Base-by-base conservation (phyloP, 2,329 filamentous ascomycete species). In the Trichoderma afroharzianum region DNA sequence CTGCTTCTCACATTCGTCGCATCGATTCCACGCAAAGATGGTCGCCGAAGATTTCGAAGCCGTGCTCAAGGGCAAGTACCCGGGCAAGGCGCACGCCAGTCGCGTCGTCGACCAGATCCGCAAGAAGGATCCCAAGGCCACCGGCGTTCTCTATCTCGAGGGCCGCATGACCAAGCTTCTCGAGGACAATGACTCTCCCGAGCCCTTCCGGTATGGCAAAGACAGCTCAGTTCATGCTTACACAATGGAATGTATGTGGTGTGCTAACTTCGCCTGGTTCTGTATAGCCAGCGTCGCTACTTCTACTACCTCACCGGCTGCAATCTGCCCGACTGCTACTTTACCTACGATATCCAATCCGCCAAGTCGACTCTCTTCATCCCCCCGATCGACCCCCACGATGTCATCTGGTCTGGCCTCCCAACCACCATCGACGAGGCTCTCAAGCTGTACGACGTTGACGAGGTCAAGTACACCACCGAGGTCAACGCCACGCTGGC, bases 291-390 rank as follows among this genome's bases (percentile, higher is more conserved):
- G 83, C 93, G 95, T 74, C 91, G 96, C 70, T 93, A 90, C 81
- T 99, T 99, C 84, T 98, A 93, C 88, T 99, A 99, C 82, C 86
- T 98, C 58, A 95, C 93, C 28, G 96, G 96, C 76, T 97, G 85
- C 79, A 87, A 90, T 73, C 86, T 97, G 33, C 88, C 95, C 72
- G 94, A 98, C 81, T 92, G 92, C 77, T 91, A 91, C 79, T 88
- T 94, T 72, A 88, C 91, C 71, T 97, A 98, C 84, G 91, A 97
- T 75, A 91, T 97, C 71, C 85, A 88, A 59, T 86, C 88, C 62
- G 87, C 90, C 74, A 89, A 90, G 76, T 88, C 95, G 53, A 97
- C 91, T 3, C 89, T 99, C 63, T 99, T 95, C 83, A 95, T 99
- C 76, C 95, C 96, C 2, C 93, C 94, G 18, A 88, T 95, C 77